Evolutionary conservation across 371 early-diverging fungal genomes (phyloP), one percentile per base, ranked within the genome.

Genomic region (Rhizopus stolonifer): DNA sequence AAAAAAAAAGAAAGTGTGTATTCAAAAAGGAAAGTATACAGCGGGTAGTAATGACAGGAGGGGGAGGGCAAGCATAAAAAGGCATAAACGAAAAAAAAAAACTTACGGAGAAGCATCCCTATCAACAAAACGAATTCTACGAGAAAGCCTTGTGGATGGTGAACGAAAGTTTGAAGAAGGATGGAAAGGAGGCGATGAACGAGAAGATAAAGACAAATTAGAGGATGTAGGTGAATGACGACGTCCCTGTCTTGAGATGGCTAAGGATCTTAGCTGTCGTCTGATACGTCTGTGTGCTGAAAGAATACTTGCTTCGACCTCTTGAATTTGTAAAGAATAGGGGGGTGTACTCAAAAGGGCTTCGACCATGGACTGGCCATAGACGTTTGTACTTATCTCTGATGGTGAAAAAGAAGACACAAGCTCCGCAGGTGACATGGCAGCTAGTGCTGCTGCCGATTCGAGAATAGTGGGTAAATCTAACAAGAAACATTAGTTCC

Each of bases 201-300:
- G 40, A 40, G 40, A 40, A 18, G 21, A 18, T 0, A 15, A 21
- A 36, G 36, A 36, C 4, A n/a, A 36, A 36, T 4, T 5, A 15
- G 36, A 2, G 15, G 40, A 19, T 17, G 22, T 19, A 5, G 40
- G 1, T 40, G 40, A 40, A 7, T 4, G 40, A 6, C 21, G 21
- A 1, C 40, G 40, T 18, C 11, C n/a, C 7, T 21, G 40, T 21
- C 40, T 17, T 40, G 21, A 4, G n/a, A 5, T 40, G 19, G 40
- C 64, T 22, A 69, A 46, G 34, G 55, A 45, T 31, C 54, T 52
- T 9, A 72, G 29, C 32, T 69, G 73, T 4, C 69, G 67, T 48
- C 64, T 51, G 26, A 72, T 69, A 33, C 73, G 67, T 24, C 65
- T 61, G 45, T 72, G 69, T 15, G 67, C 67, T 7, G 66, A 46